A percentile compares a stretch with the other conserved stretches of the same genome.
phyloP scores from a whole-genome alignment of 768 basidiomycete species.

The Phylloporus sp. region DNA sequence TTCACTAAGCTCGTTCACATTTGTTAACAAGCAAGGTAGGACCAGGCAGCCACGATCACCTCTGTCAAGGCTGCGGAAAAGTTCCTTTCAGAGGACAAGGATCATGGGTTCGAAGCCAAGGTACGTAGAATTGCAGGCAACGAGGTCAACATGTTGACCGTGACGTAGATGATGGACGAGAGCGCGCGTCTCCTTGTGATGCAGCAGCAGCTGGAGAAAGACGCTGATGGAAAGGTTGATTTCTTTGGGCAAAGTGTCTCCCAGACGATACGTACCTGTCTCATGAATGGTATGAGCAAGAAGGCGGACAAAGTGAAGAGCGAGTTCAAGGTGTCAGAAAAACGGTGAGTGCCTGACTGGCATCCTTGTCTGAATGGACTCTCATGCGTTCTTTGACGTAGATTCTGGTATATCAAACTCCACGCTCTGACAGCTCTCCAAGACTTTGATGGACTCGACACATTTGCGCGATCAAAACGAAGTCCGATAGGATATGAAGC shows the following conservation, averaged over 20 bases:
- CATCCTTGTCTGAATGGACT: not conserved
- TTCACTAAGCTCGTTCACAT: not conserved
- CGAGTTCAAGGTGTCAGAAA: slow-evolving; percentile 95
- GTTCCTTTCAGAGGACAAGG: slow-evolving; percentile 94
- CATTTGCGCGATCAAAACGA: slow-evolving; percentile 81
- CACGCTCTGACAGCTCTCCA: slow-evolving; percentile 72
- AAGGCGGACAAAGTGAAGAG: slow-evolving; percentile 83
- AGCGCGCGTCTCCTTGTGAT: slow-evolving; percentile 64
- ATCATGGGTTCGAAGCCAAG: slow-evolving; percentile 86
- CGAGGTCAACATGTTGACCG: not conserved
- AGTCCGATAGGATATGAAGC: slow-evolving; percentile 96
- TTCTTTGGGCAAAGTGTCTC: slow-evolving; percentile 86
- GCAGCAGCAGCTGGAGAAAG: slow-evolving; percentile 88
- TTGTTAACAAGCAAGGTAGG: slow-evolving; percentile 42
- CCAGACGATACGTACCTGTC: slow-evolving; percentile 76
- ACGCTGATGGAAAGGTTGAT: slow-evolving; percentile 68
- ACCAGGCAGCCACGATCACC: slow-evolving; percentile 64
- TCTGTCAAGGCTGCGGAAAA: slow-evolving; percentile 83
- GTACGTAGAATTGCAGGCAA: slow-evolving; percentile 33
- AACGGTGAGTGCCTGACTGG: slow-evolving; percentile 66
- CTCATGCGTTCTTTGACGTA: slow-evolving; percentile 26
- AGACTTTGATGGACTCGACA: slow-evolving; percentile 85
- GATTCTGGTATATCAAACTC: slow-evolving; percentile 93
- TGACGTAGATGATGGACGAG: slow-evolving; percentile 88
- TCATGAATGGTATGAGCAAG: slow-evolving; percentile 78